A percentile compares a stretch with the other conserved stretches of the same genome.
Conservation (phyloP, 2,329 filamentous ascomycete species). For the Alternaria dauci region DNA sequence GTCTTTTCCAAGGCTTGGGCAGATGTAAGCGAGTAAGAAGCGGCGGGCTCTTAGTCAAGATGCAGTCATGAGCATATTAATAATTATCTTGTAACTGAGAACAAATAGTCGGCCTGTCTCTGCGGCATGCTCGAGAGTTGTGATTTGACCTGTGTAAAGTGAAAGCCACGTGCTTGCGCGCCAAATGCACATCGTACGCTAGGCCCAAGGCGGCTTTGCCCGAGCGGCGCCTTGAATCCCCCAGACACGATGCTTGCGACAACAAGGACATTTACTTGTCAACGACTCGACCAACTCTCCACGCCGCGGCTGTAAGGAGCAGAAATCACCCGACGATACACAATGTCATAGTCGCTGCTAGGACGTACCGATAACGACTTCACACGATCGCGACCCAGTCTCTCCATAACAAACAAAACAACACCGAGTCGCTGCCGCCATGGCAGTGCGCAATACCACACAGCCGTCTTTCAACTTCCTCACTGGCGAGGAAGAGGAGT, state of each 20-base stretch:
- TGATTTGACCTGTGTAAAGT: background rate
- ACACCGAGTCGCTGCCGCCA: conserved; percentile 19
- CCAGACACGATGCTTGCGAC: conserved; percentile 17
- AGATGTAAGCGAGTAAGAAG: conserved; percentile 31
- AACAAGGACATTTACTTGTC: conserved; percentile 7
- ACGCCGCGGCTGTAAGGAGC: background rate
- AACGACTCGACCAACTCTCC: background rate
- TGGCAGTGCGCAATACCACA: conserved; percentile 47
- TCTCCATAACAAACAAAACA: conserved; percentile 26
- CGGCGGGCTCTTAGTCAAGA: too few species aligned
- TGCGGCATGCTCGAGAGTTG: background rate
- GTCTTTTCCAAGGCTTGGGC: conserved; percentile 48
- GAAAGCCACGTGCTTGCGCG: conserved; percentile 13
- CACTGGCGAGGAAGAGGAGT: conserved; percentile 50
- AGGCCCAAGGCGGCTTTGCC: conserved; percentile 16
- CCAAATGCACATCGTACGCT: conserved; percentile 19
- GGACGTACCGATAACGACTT: background rate
- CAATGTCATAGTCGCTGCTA: conserved; percentile 1
- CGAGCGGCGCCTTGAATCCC: conserved; percentile 21
- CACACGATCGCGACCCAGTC: background rate
- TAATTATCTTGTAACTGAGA: background rate
- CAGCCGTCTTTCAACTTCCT: conserved; percentile 60
- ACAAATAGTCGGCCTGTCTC: background rate
- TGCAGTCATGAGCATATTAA: background rate
- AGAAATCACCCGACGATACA: background rate